These are phyloP conservation scores for Dactylis glomerata DNA, from an alignment of 176 grass and related monocot genomes.

Conservation along the genomic window DNA sequence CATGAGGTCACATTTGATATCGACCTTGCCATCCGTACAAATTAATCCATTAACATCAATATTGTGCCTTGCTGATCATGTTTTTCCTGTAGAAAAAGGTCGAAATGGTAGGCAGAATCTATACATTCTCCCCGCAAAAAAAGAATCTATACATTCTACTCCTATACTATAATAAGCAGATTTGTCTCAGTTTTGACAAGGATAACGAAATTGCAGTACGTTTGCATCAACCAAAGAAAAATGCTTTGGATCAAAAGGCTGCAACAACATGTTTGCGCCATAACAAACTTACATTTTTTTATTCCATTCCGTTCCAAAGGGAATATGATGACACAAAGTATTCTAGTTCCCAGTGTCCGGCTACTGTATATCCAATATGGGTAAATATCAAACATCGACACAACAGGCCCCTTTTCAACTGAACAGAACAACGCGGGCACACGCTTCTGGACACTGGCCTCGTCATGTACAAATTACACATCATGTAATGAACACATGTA, in stretches of 20 bases:
- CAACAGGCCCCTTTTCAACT: conserved; percentile 6
- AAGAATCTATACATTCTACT: no score
- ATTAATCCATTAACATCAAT: no score
- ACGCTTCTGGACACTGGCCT: conserved; percentile 20
- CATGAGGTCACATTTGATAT: no score
- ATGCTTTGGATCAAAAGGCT: neutral
- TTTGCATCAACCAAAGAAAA: neutral
- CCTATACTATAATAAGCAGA: neutral
- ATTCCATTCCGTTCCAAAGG: conserved; percentile 25
- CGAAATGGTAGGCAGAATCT: no score
- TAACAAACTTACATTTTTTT: conserved; percentile 11
- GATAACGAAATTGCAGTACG: neutral
- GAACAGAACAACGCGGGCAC: conserved; percentile 26
- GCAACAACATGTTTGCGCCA: neutral
- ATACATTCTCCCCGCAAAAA: no score
- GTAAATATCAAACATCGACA: neutral
- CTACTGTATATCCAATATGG: conserved; percentile 33
- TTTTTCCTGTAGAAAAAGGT: no score
- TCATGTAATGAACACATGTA: conserved; percentile 52
- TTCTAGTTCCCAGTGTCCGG: conserved; percentile 19
- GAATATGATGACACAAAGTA: neutral
- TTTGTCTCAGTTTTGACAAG: neutral
- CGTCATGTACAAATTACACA: conserved; percentile 61
- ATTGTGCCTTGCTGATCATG: no score
- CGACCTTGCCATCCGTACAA: no score